phyloP scores from a whole-genome alignment of 1,284 basidiomycete species.

The Anthracocystis panici-leucophaei region DNA sequence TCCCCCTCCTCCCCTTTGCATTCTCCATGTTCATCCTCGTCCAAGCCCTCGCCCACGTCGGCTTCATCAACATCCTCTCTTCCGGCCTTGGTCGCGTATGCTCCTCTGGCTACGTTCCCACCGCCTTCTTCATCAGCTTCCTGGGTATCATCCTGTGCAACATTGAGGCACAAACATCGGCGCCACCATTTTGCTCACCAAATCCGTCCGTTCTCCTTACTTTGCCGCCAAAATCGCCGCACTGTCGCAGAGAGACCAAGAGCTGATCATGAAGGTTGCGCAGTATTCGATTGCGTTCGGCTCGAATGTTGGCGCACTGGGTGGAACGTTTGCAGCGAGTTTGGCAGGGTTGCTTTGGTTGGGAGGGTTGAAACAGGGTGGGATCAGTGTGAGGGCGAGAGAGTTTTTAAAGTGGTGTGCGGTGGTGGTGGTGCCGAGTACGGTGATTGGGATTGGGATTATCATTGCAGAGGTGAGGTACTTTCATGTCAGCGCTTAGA shows the following conservation, averaged over 20 bases:
- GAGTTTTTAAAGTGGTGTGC: constrained; percentile 83
- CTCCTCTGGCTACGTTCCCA: constrained; percentile 71
- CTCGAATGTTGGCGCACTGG: constrained; percentile 91
- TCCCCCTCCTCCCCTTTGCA: constrained; percentile 88
- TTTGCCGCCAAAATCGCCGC: constrained; percentile 29
- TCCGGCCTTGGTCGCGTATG: constrained; percentile 75
- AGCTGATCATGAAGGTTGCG: constrained; percentile 65
- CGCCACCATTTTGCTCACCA: constrained; percentile 87
- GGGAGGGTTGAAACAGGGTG: constrained; percentile 82
- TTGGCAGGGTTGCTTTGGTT: constrained; percentile 91
- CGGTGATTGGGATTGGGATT: constrained; percentile 64
- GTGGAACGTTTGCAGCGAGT: constrained; percentile 88
- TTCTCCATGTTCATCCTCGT: constrained; percentile 96
- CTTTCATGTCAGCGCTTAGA: constrained; percentile 47
- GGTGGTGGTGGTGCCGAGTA: constrained; percentile 69
- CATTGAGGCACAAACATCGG: constrained; percentile 93
- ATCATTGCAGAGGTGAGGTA: constrained; percentile 65
- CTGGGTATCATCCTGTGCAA: constrained; percentile 83
- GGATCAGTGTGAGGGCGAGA: constrained; percentile 76
- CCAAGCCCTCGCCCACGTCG: constrained; percentile 82
- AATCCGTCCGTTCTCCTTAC: constrained; percentile 73
- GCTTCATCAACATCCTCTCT: constrained; percentile 92
- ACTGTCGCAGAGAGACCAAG: constrained; percentile 18
- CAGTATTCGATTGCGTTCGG: constrained; percentile 80
- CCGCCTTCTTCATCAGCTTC: constrained; percentile 73